Percentiles rank a stretch among this genome's conserved stretches.
These are phyloP conservation scores for Boletus reticulatus DNA, from an alignment of 768 basidiomycete genomes.

Conservation along the genomic window DNA sequence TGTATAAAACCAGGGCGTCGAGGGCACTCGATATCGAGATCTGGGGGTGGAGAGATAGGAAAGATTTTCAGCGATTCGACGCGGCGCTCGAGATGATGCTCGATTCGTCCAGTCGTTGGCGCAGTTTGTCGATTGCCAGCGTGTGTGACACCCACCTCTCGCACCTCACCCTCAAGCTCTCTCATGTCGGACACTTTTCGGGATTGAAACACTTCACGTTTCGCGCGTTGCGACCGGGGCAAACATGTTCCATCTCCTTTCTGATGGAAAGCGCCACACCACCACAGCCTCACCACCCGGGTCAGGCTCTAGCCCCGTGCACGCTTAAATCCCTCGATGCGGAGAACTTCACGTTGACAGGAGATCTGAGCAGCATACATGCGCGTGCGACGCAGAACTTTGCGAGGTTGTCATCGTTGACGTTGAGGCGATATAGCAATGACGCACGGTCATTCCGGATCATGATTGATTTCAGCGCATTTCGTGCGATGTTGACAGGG, in stretches of 20 bases:
- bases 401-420: constrained; percentile 23
- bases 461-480: constrained; percentile 28
- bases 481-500: constrained; percentile 22
- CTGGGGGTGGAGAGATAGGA: constrained; percentile 29
- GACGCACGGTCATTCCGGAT: constrained; percentile 27
- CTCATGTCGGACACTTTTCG: constrained; percentile 16
- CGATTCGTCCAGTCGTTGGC: constrained; percentile 27
- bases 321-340: constrained; percentile 27
- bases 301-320: constrained; percentile 5
- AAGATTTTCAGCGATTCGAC: constrained; percentile 32
- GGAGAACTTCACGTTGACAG: constrained; percentile 27
- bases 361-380: constrained; percentile 16
- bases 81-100: constrained; percentile 24
- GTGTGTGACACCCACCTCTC: constrained; percentile 31
- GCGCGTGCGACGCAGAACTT: constrained; percentile 16
- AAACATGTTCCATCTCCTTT: constrained; percentile 28
- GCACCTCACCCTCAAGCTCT: constrained; percentile 27
- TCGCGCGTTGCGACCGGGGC: constrained; percentile 30
- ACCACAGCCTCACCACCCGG: neutral
- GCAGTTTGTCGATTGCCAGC: constrained; percentile 23
- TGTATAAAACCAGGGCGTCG: constrained; percentile 25
- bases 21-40: constrained; percentile 28
- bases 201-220: constrained; percentile 29
- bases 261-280: constrained; percentile 13
- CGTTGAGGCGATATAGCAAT: constrained; percentile 28